Conservation (phyloP, 2,329 filamentous ascomycete species). For the Cercospora zeae-maydis region DNA sequence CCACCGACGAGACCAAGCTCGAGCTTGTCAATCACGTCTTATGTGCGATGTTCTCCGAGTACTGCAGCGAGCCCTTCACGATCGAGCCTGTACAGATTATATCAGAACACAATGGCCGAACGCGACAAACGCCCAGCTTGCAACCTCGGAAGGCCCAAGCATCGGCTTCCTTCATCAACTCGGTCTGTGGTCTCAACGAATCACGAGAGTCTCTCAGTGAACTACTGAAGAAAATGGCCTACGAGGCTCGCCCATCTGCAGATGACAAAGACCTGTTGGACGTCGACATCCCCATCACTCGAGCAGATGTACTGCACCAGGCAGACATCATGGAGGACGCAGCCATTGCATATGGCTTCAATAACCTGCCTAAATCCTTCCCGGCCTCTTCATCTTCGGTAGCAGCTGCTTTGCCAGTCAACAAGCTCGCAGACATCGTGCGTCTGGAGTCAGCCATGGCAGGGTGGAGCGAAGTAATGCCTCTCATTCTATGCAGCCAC, state of each 20-base stretch:
- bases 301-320: conserved; percentile 92
- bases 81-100: conserved; percentile 91
- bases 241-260: conserved; percentile 70
- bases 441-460: conserved; percentile 86
- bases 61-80: conserved; percentile 83
- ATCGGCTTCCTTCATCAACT: conserved; percentile 90
- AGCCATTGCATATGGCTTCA: conserved; percentile 95
- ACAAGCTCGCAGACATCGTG: conserved; percentile 91
- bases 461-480: conserved; percentile 94
- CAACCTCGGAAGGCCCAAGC: conserved; percentile 72
- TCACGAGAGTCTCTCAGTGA: conserved; percentile 71
- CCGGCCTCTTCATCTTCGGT: conserved; percentile 83
- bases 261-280: conserved; percentile 65
- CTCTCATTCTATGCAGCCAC: conserved; percentile 92
- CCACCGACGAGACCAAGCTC: conserved; percentile 91
- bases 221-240: conserved; percentile 84
- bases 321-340: conserved; percentile 99
- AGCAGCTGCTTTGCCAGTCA: conserved; percentile 81
- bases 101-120: conserved; percentile 84
- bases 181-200: conserved; percentile 78
- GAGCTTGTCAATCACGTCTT: conserved; percentile 95
- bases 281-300: conserved; percentile 79
- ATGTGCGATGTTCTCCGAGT: conserved; percentile 93
- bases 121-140: conserved; percentile 76
- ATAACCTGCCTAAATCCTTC: conserved; percentile 83